Evolutionary conservation across 192 early-diverging fungal species (phyloP).

Genomic region (Backusella psychrophila): DNA sequence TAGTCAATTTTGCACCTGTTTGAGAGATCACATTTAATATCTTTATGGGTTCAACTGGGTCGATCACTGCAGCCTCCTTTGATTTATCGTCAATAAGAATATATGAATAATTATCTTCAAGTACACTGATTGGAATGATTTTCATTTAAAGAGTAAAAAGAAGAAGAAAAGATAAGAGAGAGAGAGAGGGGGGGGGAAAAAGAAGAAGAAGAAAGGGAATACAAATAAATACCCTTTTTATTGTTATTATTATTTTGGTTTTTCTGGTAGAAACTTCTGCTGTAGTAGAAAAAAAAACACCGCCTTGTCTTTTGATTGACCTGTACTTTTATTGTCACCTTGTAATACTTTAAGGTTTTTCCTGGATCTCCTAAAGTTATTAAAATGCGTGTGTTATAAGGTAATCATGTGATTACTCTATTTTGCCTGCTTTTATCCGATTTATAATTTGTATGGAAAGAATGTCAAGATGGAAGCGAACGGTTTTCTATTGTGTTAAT

Average conservation of each 20-base stretch:
- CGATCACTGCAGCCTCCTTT: constrained; percentile 70
- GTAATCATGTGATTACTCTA: not conserved
- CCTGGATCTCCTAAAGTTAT: not conserved
- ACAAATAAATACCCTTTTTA: not conserved
- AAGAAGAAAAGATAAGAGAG: not conserved
- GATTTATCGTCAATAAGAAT: constrained; percentile 72
- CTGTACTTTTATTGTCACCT: not conserved
- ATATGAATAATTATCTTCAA: constrained; percentile 89
- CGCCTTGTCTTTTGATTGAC: not conserved
- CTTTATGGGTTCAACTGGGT: constrained; percentile 84
- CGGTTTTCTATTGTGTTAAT: not conserved
- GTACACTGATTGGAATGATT: constrained; percentile 60
- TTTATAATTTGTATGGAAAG: not conserved
- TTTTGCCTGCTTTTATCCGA: not conserved
- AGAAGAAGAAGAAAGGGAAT: not conserved
- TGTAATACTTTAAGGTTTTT: not conserved
- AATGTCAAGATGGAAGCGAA: not conserved
- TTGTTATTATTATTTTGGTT: not conserved
- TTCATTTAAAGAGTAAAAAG: constrained; percentile 39
- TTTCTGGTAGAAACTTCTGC: constrained; percentile 17
- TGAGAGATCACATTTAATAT: constrained; percentile 55
- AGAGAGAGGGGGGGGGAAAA: constrained; percentile 7
- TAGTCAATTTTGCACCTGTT: constrained; percentile 49
- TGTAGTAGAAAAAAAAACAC: constrained; percentile 11
- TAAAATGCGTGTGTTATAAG: not conserved